Evolutionary conservation across 257 asterid species (phyloP).

Genomic region (Nicotiana knightiana): DNA sequence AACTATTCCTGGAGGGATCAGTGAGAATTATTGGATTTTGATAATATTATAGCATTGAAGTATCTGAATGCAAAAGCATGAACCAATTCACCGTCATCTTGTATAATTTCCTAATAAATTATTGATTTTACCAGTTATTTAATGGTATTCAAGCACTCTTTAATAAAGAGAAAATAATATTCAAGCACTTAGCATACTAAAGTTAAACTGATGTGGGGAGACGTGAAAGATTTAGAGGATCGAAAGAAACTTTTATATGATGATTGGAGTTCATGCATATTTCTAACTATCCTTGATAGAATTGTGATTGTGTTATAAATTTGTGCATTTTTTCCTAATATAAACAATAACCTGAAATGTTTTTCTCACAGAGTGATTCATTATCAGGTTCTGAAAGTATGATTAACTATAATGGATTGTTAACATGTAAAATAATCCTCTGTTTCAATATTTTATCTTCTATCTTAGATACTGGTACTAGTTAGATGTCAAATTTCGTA

Average conservation of each 20-base stretch:
- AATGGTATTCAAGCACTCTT: neutral
- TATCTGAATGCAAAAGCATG: neutral
- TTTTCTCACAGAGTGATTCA: neutral
- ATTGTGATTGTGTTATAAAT: neutral
- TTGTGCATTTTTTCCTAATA: neutral
- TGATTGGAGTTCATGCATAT: neutral
- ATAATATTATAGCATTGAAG: neutral
- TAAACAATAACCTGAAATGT: neutral
- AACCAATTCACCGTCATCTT: neutral
- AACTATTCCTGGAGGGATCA: no score
- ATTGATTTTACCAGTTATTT: neutral
- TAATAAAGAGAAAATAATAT: neutral
- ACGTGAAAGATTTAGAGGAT: neutral
- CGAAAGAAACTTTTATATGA: neutral
- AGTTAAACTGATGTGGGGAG: neutral
- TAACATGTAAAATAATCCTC: neutral
- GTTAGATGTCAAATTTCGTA: neutral
- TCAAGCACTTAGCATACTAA: neutral
- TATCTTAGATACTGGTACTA: neutral
- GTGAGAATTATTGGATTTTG: neutral
- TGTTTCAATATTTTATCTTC: neutral
- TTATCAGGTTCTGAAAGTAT: no score
- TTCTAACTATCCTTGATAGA: neutral
- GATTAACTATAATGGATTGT: neutral
- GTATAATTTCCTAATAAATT: neutral